Evolutionary conservation across 225 moss, liverwort and hornwort genomes (phyloP).

Genomic region (Neckera pumila): DNA sequence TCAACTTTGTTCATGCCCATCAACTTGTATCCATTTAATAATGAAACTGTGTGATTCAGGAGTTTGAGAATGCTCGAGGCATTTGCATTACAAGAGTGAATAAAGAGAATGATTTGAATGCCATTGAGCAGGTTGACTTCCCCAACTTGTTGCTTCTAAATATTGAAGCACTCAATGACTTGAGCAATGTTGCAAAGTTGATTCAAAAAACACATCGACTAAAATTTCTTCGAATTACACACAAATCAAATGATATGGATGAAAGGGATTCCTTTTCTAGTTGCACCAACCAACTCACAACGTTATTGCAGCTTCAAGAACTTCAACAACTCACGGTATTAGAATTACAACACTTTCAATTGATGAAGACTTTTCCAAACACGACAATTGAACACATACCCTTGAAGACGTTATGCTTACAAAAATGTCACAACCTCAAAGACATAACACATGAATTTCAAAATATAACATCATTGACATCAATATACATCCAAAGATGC

Average conservation of each 20-base stretch:
- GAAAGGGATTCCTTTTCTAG: accelerated
- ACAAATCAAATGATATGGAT: neutral
- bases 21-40: neutral
- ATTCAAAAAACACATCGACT: neutral
- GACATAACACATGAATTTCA: neutral
- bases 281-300: neutral
- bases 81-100: neutral
- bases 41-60: neutral
- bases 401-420: neutral
- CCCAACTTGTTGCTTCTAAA: neutral
- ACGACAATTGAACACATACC: neutral
- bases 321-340: neutral
- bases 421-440: neutral
- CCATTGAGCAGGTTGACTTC: neutral
- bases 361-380: neutral
- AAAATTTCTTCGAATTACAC: neutral
- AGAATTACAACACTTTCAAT: neutral
- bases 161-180: neutral
- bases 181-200: neutral
- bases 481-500: neutral
- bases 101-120: neutral
- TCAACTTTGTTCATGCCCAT: neutral
- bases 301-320: neutral
- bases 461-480: neutral
- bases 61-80: neutral